Conservation (phyloP, 257 asterid genomes). For the Mentha longifolia region DNA sequence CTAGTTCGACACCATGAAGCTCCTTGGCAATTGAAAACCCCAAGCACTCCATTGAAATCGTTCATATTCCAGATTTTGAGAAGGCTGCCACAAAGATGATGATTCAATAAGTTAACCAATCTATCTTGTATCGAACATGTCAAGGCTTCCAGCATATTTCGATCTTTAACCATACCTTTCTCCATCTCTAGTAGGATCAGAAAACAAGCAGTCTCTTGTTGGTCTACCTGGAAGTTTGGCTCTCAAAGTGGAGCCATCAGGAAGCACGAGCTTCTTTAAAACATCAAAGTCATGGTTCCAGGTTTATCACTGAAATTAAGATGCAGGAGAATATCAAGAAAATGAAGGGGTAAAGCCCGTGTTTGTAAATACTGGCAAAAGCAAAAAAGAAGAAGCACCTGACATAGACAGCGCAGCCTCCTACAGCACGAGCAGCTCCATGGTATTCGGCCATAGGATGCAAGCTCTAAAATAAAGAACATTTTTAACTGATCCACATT, state of each 20-base stretch:
- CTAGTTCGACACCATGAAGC: conserved; percentile 68
- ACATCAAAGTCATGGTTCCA: conserved; percentile 74
- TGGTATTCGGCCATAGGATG: conserved; percentile 96
- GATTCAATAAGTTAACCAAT: not conserved
- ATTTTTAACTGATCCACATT: not conserved
- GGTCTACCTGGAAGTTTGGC: conserved; percentile 94
- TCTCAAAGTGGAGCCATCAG: conserved; percentile 80
- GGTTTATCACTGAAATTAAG: conserved; percentile 70
- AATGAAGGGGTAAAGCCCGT: not conserved
- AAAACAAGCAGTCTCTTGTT: conserved; percentile 79
- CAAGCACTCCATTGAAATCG: conserved; percentile 66
- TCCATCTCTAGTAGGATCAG: conserved; percentile 89
- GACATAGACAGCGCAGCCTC: conserved; percentile 85
- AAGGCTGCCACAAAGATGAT: conserved; percentile 46
- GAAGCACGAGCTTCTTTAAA: conserved; percentile 75
- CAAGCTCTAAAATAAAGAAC: conserved; percentile 55
- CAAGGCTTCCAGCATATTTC: conserved; percentile 2
- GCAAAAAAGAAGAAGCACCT: conserved; percentile 46
- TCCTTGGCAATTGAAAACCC: conserved; percentile 76
- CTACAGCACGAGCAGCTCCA: conserved; percentile 87
- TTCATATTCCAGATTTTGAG: conserved; percentile 78
- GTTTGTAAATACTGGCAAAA: not conserved
- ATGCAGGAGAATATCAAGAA: not conserved
- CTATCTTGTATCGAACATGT: not conserved
- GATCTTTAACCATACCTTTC: conserved; percentile 44